Evolutionary conservation across 2,329 filamentous ascomycete species (phyloP).

Genomic region (Stemphylium beticola): DNA sequence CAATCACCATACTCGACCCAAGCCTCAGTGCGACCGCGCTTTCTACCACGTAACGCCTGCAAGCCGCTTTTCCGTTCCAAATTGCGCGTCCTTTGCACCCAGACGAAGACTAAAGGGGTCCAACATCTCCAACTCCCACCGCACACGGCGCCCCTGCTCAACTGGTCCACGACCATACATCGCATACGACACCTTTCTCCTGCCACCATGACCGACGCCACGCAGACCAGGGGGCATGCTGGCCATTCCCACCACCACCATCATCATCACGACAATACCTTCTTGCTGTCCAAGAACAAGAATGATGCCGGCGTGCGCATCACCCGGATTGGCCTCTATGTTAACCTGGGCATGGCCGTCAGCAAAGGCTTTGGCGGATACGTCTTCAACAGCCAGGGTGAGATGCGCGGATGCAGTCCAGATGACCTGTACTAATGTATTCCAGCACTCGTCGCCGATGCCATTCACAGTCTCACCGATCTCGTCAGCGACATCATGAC

Average conservation of each 20-base stretch:
- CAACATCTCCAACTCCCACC: constrained; percentile 14
- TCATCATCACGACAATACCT: constrained; percentile 85
- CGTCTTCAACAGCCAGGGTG: constrained; percentile 84
- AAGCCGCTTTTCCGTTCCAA: constrained; percentile 20
- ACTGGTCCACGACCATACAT: constrained; percentile 43
- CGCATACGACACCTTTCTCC: constrained; percentile 39
- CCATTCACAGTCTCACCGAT: constrained; percentile 93
- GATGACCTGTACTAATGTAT: constrained; percentile 22
- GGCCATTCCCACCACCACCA: constrained; percentile 63
- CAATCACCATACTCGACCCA: constrained; percentile 17
- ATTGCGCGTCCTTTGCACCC: constrained; percentile 43
- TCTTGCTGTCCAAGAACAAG: constrained; percentile 81
- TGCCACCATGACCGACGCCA: constrained; percentile 37
- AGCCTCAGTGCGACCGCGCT: constrained; percentile 27
- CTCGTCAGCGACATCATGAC: constrained; percentile 95
- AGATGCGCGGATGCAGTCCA: constrained; percentile 8
- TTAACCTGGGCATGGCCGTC: constrained; percentile 93
- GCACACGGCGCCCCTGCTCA: constrained; percentile 21
- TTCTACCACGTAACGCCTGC: constrained; percentile 16
- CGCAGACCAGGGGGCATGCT: constrained; percentile 43
- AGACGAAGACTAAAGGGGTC: constrained; percentile 32
- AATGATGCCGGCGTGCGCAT: constrained; percentile 93
- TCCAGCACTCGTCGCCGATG: constrained; percentile 82
- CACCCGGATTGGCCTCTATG: constrained; percentile 84
- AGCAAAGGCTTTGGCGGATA: constrained; percentile 92